These are phyloP conservation scores for Trichoderma cornu-damae DNA, from an alignment of 2,329 filamentous ascomycete species.

Conservation along the genomic window DNA sequence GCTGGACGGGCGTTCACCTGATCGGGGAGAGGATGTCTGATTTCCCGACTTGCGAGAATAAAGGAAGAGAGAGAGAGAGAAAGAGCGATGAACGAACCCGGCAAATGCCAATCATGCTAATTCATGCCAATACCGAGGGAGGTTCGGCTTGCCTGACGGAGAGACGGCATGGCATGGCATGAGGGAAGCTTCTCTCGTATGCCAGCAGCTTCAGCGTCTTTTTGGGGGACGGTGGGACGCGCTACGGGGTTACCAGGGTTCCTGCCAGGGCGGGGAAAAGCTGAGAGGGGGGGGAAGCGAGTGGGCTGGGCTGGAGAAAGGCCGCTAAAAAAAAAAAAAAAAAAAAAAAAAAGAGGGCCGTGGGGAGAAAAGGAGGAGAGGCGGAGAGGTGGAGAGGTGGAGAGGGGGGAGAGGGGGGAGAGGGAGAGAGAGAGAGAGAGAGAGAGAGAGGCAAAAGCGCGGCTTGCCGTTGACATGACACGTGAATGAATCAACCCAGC, in stretches of 20 bases:
- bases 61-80: too few species aligned
- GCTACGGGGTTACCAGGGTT: background rate
- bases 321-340: background rate
- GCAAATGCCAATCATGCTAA: too few species aligned
- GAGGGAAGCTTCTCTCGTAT: too few species aligned
- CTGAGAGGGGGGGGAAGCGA: conserved; percentile 16
- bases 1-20: too few species aligned
- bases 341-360: background rate
- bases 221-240: background rate
- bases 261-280: conserved; percentile 15
- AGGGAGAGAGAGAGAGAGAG: too few species aligned
- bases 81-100: too few species aligned
- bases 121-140: too few species aligned
- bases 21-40: too few species aligned
- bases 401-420: background rate
- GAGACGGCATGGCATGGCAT: too few species aligned
- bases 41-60: too few species aligned
- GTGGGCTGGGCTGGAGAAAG: background rate
- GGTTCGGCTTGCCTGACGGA: too few species aligned
- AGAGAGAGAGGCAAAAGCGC: background rate
- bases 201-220: too few species aligned
- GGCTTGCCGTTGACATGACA: background rate
- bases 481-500: background rate
- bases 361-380: background rate
- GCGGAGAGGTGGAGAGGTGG: background rate